Evolutionary conservation across 1,284 basidiomycete species (phyloP).

Genomic region (Ustilago trichophora): DNA sequence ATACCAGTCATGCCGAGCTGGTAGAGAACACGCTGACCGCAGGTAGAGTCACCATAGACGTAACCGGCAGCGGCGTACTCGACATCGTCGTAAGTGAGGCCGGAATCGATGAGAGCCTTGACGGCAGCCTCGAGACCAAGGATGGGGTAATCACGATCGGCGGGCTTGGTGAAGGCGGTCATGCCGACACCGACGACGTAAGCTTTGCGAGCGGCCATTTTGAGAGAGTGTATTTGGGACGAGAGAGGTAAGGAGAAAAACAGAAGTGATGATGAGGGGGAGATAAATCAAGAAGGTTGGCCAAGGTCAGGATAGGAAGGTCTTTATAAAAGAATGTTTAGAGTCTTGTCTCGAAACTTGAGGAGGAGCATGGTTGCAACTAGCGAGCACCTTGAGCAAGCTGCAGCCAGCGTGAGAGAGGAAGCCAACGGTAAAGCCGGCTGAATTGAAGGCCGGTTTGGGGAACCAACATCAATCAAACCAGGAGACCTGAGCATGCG

Average conservation of each 20-base stretch:
- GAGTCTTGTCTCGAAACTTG: slow-evolving; percentile 1
- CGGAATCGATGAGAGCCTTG: slow-evolving; percentile 84
- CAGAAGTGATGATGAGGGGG: background rate
- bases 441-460: slow-evolving; percentile 20
- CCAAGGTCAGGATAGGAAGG: background rate
- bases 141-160: slow-evolving; percentile 69
- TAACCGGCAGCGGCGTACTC: slow-evolving; percentile 82
- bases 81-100: slow-evolving; percentile 81
- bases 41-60: slow-evolving; percentile 69
- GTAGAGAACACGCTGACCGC: slow-evolving; percentile 84
- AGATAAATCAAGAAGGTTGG: background rate
- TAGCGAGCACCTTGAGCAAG: too few species aligned
- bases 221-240: background rate
- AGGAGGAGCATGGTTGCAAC: too few species aligned
- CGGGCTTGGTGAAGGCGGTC: slow-evolving; percentile 83
- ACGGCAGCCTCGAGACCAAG: slow-evolving; percentile 77
- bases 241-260: background rate
- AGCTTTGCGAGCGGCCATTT: slow-evolving; percentile 46
- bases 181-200: slow-evolving; percentile 77
- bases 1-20: slow-evolving; percentile 84
- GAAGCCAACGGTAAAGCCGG: slow-evolving; percentile 17
- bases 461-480: too few species aligned
- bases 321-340: slow-evolving; percentile 5
- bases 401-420: background rate
- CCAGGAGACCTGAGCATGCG: too few species aligned